These are phyloP conservation scores for Neopestalotiopsis sp. DNA, from an alignment of 2,329 filamentous ascomycete species.

Conservation along the genomic window DNA sequence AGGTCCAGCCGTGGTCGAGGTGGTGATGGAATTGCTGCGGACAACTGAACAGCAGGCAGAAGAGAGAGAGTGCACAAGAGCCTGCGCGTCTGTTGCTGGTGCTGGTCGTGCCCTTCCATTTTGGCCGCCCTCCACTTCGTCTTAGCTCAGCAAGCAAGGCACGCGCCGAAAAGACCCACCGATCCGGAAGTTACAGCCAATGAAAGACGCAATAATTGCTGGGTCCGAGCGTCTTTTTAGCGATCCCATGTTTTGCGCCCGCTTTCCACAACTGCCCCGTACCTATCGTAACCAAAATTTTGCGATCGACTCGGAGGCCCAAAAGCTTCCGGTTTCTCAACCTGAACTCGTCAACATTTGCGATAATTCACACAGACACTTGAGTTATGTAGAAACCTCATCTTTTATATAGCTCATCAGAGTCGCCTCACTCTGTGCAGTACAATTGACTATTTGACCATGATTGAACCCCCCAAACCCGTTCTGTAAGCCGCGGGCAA, in stretches of 20 bases:
- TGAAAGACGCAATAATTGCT: constrained; percentile 22
- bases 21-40: neutral
- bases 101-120: neutral
- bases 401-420: constrained; percentile 13
- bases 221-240: constrained; percentile 18
- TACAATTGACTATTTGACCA: constrained; percentile 30
- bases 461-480: constrained; percentile 9
- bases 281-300: constrained; percentile 29
- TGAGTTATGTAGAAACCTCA: constrained; percentile 14
- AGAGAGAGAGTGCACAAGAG: neutral
- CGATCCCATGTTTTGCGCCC: constrained; percentile 13
- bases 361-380: constrained; percentile 16
- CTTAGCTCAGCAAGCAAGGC: constrained; percentile 20
- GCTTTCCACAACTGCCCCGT: constrained; percentile 12
- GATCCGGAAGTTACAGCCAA: constrained; percentile 25
- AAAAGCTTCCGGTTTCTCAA: constrained; percentile 30
- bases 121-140: constrained; percentile 2
- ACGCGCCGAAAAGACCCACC: constrained; percentile 11
- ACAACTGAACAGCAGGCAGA: neutral
- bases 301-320: constrained; percentile 33
- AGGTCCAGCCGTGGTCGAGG: neutral
- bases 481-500: constrained; percentile 20
- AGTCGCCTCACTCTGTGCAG: constrained; percentile 27
- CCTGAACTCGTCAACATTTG: constrained; percentile 24
- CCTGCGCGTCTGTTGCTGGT: constrained; percentile 8